These are phyloP conservation scores for Guyanaporus albipodus DNA, from an alignment of 768 basidiomycete species.

Conservation along the genomic window DNA sequence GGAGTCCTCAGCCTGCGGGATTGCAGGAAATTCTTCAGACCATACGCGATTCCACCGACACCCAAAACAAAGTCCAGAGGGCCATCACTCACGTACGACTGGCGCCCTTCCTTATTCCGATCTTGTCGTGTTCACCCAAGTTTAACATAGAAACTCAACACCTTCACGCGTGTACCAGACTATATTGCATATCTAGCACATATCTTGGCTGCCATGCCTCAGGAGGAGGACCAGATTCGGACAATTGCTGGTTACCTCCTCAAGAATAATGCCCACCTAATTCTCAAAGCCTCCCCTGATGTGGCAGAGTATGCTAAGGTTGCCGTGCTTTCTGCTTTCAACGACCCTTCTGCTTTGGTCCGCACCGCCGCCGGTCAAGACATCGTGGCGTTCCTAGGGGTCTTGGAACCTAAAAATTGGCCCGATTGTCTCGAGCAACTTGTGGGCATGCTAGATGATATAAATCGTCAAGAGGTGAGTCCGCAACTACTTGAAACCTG, in stretches of 20 bases:
- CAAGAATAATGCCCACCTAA: constrained; percentile 89
- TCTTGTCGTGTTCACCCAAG: constrained; percentile 18
- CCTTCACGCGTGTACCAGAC: constrained; percentile 83
- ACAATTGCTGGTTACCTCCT: constrained; percentile 95
- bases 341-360: constrained; percentile 79
- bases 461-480: constrained; percentile 81
- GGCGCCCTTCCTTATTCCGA: constrained; percentile 16
- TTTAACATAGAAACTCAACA: constrained; percentile 70
- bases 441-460: constrained; percentile 76
- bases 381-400: constrained; percentile 84
- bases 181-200: constrained; percentile 96
- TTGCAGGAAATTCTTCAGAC: constrained; percentile 90
- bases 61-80: constrained; percentile 66
- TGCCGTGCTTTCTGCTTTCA: constrained; percentile 77
- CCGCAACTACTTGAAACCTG: not conserved
- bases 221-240: constrained; percentile 89
- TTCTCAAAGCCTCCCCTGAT: constrained; percentile 61
- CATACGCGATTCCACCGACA: constrained; percentile 87
- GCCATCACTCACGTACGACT: constrained; percentile 73
- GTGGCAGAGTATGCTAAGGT: constrained; percentile 72
- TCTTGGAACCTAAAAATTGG: constrained; percentile 90
- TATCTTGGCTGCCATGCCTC: constrained; percentile 75
- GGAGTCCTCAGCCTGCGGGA: constrained; percentile 82
- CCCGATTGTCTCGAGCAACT: constrained; percentile 89
- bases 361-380: constrained; percentile 93